These are phyloP conservation scores for Penicillium coffeae DNA, from an alignment of 495 filamentous ascomycete genomes.

Conservation along the genomic window DNA sequence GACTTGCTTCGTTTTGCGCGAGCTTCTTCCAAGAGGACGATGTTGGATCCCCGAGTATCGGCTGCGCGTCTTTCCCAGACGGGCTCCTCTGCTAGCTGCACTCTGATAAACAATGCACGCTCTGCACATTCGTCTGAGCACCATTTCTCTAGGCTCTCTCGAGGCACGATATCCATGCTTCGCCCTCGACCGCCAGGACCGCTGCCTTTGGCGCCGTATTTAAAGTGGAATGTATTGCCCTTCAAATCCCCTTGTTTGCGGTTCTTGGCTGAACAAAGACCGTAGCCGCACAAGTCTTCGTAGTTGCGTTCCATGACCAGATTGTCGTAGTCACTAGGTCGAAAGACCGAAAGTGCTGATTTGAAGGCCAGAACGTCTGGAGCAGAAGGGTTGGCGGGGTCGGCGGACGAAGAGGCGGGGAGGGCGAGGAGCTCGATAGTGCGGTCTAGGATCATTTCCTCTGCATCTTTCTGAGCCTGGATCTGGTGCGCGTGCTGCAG, in stretches of 20 bases:
- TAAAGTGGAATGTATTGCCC: conserved; percentile 44
- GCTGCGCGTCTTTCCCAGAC: conserved; percentile 65
- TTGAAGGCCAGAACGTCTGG: conserved; percentile 57
- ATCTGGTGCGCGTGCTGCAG: conserved; percentile 77
- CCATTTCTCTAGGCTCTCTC: conserved; percentile 76
- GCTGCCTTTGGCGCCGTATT: conserved; percentile 45
- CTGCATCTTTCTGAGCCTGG: conserved; percentile 69
- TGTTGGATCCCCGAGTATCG: conserved; percentile 28
- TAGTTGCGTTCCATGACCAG: conserved; percentile 83
- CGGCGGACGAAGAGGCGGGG: conserved; percentile 45
- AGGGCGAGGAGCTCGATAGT: conserved; percentile 64
- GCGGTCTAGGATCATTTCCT: conserved; percentile 64
- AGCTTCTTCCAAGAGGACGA: conserved; percentile 55
- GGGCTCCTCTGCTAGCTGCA: conserved; percentile 75
- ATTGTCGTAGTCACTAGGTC: conserved; percentile 80
- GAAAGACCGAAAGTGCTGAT: conserved; percentile 61
- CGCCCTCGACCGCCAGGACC: conserved; percentile 47
- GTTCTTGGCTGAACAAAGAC: conserved; percentile 62
- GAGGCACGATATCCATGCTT: conserved; percentile 57
- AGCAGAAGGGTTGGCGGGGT: conserved; percentile 55
- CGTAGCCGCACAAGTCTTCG: conserved; percentile 74
- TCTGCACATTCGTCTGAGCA: conserved; percentile 76
- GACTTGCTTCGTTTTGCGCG: conserved; percentile 14
- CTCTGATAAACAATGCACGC: conserved; percentile 75
- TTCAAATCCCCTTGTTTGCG: conserved; percentile 34